phyloP scores from a whole-genome alignment of 768 basidiomycete genomes.

The Lactarius psammicola region DNA sequence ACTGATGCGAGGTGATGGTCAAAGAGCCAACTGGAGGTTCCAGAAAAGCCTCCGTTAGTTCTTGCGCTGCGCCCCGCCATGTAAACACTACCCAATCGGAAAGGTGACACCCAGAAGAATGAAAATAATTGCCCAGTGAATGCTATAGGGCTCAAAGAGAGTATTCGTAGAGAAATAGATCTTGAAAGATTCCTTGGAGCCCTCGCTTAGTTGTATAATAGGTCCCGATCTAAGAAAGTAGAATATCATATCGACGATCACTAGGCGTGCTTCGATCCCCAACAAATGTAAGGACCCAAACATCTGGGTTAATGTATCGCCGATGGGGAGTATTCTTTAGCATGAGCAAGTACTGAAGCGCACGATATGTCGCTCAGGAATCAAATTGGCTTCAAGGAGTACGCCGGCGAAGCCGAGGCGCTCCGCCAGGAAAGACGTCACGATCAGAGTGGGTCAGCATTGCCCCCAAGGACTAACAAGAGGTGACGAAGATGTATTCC shows the following conservation, averaged over 20 bases:
- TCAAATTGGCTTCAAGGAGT: not conserved
- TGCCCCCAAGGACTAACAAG: not conserved
- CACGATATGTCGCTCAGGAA: not conserved
- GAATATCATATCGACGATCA: not conserved
- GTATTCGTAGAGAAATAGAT: not conserved
- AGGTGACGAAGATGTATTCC: not conserved
- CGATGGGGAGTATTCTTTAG: not conserved
- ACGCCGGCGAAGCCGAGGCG: not conserved
- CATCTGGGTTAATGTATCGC: not conserved
- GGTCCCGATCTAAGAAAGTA: not conserved
- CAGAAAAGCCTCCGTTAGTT: not conserved
- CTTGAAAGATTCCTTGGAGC: not conserved
- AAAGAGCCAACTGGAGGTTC: not conserved
- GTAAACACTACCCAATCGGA: not conserved
- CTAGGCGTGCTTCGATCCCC: not conserved
- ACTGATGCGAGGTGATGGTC: not conserved
- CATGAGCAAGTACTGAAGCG: not conserved
- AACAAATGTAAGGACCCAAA: not conserved
- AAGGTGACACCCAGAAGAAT: not conserved
- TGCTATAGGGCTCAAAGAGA: not conserved
- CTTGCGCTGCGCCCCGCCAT: not conserved
- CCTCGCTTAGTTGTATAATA: not conserved
- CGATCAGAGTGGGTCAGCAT: not conserved
- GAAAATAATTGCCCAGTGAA: not conserved
- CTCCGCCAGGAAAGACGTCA: not conserved